Evolutionary conservation across 164 flowering plant genomes (phyloP), one percentile per base, ranked within the genome.

Genomic region (Kingdonia uniflora): DNA sequence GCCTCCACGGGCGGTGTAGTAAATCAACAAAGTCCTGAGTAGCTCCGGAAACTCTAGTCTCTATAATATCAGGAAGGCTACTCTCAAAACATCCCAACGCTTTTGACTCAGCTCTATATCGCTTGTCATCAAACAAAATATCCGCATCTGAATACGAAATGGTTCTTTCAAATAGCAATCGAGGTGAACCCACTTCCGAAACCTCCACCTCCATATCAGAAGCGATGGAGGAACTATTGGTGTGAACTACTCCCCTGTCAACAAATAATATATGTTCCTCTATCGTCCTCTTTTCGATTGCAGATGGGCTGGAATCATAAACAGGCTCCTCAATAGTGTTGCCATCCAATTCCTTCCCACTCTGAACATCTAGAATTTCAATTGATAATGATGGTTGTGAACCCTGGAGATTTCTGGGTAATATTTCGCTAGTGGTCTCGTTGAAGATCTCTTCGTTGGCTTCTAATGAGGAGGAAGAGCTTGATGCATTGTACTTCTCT

Each of bases 231-330:
- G 74, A 63, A 53, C 43, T 29, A 47, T 63, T 29, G 19, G 47
- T 54, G 47, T 33, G 51, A 29, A 50, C 43, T 17, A 44, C 51
- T 19, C 56, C 67, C 53, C 62, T 64, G 26, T 58, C 68, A 39
- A 29, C 48, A 61, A 33, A 51, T 41, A 57, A 40, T 19, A 42
- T 19, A 25, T 40, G 55, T 45, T 64, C 66, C 10, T 46, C 58
- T 6, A 63, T 53, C 13, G 60, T 29, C 44, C 65, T 16, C 60
- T 66, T 80, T 52, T 65, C 70, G 12, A 33, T 19, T 17, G 75
- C 70, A 1, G 62, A 67, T 2, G 91, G 90, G 62, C 87, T 84
- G 19, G 82, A 77, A 61, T 86, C 94, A 70, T 79, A 84, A 39
- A 89, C 75, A 10, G 92, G 92, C 51, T 75, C 87, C 52, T 48